These are phyloP conservation scores for Microsporum canis DNA, from an alignment of 2,329 filamentous ascomycete species.

Conservation along the genomic window DNA sequence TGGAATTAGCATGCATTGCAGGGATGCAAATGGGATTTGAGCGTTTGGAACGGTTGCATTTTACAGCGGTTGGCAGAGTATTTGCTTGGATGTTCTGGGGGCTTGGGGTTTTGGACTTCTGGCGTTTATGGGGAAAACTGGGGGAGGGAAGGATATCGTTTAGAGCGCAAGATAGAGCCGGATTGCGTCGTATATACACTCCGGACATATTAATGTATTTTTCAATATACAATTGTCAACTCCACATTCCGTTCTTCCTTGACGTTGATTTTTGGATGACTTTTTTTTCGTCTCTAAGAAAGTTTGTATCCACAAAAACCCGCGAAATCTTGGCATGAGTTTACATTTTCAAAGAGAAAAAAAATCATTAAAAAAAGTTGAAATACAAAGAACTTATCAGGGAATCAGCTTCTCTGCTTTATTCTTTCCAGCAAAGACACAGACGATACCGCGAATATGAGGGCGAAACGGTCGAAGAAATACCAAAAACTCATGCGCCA, in stretches of 20 bases:
- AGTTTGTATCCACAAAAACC: not conserved
- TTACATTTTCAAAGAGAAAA: not conserved
- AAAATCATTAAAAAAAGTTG: not conserved
- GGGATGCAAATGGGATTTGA: not conserved
- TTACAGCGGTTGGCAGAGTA: not conserved
- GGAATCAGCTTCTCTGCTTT: not conserved
- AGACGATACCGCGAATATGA: conserved; percentile 41
- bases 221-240: not conserved
- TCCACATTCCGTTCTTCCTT: not conserved
- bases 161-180: conserved; percentile 1
- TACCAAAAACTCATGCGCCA: conserved; percentile 90
- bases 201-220: not conserved
- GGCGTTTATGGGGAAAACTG: not conserved
- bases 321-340: conserved; percentile 1
- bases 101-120: not conserved
- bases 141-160: not conserved
- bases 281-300: not conserved
- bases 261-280: not conserved
- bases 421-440: not conserved
- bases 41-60: not conserved
- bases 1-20: conserved; percentile 3
- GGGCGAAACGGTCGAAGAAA: conserved; percentile 58
- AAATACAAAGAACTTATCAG: not conserved
- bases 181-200: conserved; percentile 1
- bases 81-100: not conserved